These are phyloP conservation scores for Pseudonitzschia multistriata DNA, from an alignment of 108 stramenopile species.

Conservation along the genomic window DNA sequence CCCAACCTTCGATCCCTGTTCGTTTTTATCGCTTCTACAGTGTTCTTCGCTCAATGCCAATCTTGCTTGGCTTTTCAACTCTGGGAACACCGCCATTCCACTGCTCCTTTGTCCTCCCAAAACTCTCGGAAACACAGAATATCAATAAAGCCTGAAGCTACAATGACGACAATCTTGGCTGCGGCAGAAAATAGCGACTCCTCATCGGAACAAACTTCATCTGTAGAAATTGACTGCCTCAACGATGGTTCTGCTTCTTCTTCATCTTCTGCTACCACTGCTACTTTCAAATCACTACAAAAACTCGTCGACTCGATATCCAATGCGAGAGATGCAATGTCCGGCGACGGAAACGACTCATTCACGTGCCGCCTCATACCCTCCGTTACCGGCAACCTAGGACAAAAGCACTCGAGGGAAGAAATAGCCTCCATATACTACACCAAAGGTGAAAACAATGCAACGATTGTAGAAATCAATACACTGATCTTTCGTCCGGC, in stretches of 20 bases:
- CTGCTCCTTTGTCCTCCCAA: not conserved
- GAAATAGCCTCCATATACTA: conserved; percentile 3
- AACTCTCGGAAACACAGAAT: not conserved
- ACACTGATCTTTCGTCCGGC: not conserved
- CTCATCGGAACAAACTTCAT: not conserved
- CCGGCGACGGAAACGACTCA: too few species aligned
- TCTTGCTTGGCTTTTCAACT: conserved; percentile 8
- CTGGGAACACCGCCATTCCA: not conserved
- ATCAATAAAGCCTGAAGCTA: not conserved
- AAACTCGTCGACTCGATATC: not conserved
- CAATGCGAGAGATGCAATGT: not conserved
- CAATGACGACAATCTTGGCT: not conserved
- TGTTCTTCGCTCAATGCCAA: not conserved
- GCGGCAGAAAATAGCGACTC: not conserved
- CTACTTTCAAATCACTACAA: not conserved
- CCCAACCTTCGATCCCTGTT: not conserved
- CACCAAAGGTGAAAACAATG: not conserved
- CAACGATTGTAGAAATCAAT: conserved; percentile 1
- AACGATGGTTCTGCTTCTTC: not conserved
- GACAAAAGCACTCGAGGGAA: not conserved
- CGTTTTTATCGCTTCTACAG: not conserved
- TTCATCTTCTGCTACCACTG: not conserved
- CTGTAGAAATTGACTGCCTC: not conserved
- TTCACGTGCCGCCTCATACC: conserved; percentile 1
- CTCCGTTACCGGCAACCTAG: not conserved